Base-by-base conservation (phyloP, 192 early-diverging fungal genomes). In the Entomortierella beljakovae region DNA sequence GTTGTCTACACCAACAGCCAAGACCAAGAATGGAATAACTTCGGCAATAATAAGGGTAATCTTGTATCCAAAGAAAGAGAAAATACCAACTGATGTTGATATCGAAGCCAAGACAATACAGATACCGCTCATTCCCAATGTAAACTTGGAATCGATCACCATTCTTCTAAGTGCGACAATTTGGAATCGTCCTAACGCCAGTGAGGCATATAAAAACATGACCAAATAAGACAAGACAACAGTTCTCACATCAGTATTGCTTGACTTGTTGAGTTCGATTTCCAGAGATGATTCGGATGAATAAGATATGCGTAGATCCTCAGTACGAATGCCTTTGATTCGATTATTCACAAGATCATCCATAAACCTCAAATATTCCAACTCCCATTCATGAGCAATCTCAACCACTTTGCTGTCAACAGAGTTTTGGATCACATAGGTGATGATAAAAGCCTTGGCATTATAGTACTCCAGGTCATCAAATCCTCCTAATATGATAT, bases 1-100 rank as follows among this genome's bases (percentile, higher is more conserved):
- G 50, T 91, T 91, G 54, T 91, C 90, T 0, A 91, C 90, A 54
- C 90, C 89, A 9, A 91, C 88, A 6, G 90, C 90, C 35, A 91
- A 61, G 11, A 89, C 90, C 33, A 91, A 62, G 65, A 91, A 91
- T 0, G 90, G 90, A 71, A 91, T 90, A 3, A 91, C 90, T 49
- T 91, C 90, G 4, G 88, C 88, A 57, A 90, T 89, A 72, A 91
- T 91, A 51, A 91, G 56, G 0, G 90, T 90, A 18, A 84, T 85
- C 68, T 89, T 89, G 57, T 85, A 80, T 9, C 90, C 90, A 9
- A 86, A 70, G 42, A 85, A 82, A 2, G 89, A 88, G 26, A 91
- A 89, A 23, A 90, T 80, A 22, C 90, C 90, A 20, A 89, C 87
- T 3, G 90, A 83, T 6, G 85, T 85, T 23, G 86, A 86, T 2